Conservation (phyloP, 2,329 filamentous ascomycete species). For the Hysterium pulicare region DNA sequence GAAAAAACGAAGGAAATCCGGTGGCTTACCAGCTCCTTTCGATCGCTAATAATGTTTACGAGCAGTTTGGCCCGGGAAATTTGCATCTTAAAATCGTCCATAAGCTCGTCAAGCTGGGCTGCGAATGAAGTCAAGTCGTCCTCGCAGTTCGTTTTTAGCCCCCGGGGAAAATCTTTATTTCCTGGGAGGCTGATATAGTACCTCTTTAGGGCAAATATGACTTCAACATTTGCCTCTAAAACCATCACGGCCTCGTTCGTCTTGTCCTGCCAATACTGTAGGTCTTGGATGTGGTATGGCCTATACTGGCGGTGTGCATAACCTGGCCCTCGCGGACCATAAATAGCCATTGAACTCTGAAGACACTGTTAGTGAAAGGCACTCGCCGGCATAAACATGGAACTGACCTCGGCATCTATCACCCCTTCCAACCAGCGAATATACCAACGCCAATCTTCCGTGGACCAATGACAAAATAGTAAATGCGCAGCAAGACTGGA, state of each 20-base stretch:
- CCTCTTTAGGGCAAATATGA: conserved; percentile 23
- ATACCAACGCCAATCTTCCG: conserved; percentile 44
- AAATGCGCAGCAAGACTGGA: conserved; percentile 38
- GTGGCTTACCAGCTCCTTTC: conserved; percentile 34
- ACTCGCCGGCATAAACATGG: background rate
- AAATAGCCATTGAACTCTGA: conserved; percentile 15
- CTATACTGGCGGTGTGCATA: conserved; percentile 13
- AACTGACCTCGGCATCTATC: conserved; percentile 28
- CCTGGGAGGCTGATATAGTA: conserved; percentile 17
- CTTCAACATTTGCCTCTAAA: conserved; percentile 38
- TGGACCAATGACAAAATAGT: conserved; percentile 40
- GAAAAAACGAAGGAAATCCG: too few species aligned
- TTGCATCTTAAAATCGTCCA: conserved; percentile 37
- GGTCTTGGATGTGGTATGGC: conserved; percentile 26
- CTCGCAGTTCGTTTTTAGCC: conserved; percentile 7
- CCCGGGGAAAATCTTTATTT: conserved; percentile 15
- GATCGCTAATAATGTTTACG: conserved; percentile 31
- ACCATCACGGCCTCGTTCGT: conserved; percentile 35
- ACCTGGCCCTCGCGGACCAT: conserved; percentile 12
- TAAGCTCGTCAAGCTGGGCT: conserved; percentile 31
- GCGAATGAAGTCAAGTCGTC: conserved; percentile 14
- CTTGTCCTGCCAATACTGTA: conserved; percentile 39
- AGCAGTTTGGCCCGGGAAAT: conserved; percentile 34
- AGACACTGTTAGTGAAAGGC: conserved; percentile 5
- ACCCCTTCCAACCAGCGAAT: conserved; percentile 38